Conservation (phyloP, 306 rosid species). For the Boehmeria nivea region DNA sequence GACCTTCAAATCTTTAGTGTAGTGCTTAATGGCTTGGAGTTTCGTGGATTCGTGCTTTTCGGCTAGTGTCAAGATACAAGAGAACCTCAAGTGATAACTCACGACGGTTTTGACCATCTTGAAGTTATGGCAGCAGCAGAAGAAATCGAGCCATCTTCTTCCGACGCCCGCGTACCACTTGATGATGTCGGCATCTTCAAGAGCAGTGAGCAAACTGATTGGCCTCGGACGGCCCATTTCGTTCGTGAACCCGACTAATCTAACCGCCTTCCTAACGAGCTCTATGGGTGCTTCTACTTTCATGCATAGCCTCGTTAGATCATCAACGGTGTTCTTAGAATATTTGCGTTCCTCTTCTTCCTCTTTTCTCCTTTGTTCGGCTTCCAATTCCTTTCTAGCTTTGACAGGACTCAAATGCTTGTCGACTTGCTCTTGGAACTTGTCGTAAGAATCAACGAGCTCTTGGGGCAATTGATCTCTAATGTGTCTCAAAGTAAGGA, state of each 20-base stretch:
- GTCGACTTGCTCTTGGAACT: conserved; percentile 72
- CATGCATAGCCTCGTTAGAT: conserved; percentile 69
- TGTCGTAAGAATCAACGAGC: conserved; percentile 70
- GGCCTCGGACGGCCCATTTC: conserved; percentile 88
- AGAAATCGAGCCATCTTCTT: conserved; percentile 83
- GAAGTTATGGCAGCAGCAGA: conserved; percentile 84
- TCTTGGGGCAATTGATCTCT: conserved; percentile 67
- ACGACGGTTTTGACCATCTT: conserved; percentile 72
- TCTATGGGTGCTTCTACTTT: conserved; percentile 80
- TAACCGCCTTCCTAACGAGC: conserved; percentile 64
- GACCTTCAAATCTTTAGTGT: conserved; percentile 79
- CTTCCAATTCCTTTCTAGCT: conserved; percentile 49
- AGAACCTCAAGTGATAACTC: conserved; percentile 81
- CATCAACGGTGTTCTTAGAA: conserved; percentile 60
- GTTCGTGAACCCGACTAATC: conserved; percentile 74
- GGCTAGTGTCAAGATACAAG: conserved; percentile 83
- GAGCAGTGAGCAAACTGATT: conserved; percentile 51
- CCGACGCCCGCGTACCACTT: conserved; percentile 90
- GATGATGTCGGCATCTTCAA: conserved; percentile 72
- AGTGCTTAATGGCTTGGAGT: conserved; percentile 65
- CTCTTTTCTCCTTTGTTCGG: conserved; percentile 48
- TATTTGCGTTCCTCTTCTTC: conserved; percentile 71
- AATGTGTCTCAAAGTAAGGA: conserved; percentile 67
- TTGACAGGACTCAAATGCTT: conserved; percentile 64
- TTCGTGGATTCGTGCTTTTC: conserved; percentile 87